Evolutionary conservation across 129 eudicot genomes (phyloP).

Genomic region (carrot (Daucus carota)): DNA sequence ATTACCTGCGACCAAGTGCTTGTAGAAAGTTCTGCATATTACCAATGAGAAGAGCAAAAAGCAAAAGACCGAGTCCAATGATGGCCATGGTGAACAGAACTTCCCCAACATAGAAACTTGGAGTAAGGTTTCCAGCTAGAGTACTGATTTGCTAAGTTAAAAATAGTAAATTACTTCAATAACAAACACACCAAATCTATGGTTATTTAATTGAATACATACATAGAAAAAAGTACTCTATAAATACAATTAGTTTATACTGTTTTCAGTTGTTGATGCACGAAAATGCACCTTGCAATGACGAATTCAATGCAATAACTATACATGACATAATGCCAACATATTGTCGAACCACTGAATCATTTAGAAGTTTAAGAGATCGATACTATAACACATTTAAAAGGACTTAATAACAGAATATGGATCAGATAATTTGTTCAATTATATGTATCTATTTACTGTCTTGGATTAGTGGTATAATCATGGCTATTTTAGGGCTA

Average conservation of each 20-base stretch:
- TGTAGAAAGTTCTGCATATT: conserved; percentile 93
- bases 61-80: conserved; percentile 72
- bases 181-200: not conserved
- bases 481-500: not conserved
- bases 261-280: not conserved
- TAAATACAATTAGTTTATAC: not conserved
- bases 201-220: not conserved
- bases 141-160: conserved; percentile 79
- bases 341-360: not conserved
- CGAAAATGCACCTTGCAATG: not conserved
- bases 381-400: too few relatives aligned
- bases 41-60: conserved; percentile 84
- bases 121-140: conserved; percentile 72
- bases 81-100: conserved; percentile 76
- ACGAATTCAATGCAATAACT: not conserved
- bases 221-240: not conserved
- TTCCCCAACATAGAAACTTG: conserved; percentile 79
- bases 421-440: not conserved
- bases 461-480: not conserved
- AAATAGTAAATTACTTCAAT: conserved; percentile 10
- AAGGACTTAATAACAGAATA: not conserved
- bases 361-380: not conserved
- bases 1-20: conserved; percentile 80
- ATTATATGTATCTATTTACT: not conserved
- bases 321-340: not conserved